Conservation (phyloP, 1,284 basidiomycete species). For the Vanrija humicola region DNA sequence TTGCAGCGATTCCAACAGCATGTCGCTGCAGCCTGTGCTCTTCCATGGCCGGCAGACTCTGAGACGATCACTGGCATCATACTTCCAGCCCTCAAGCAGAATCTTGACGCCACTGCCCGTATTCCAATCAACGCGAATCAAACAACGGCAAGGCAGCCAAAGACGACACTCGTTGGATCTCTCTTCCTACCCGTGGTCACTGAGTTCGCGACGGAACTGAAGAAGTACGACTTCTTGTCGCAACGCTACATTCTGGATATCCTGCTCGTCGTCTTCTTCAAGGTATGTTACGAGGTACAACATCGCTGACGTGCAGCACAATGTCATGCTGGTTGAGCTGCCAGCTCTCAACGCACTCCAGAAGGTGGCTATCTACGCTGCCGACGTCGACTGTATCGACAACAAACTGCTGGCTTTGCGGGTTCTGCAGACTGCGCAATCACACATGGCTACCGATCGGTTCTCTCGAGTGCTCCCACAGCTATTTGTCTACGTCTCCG, state of each 20-base stretch:
- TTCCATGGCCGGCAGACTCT: conserved; percentile 22
- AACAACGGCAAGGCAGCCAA: conserved; percentile 7
- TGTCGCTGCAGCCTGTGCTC: conserved; percentile 28
- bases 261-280: conserved; percentile 37
- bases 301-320: conserved; percentile 24
- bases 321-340: conserved; percentile 29
- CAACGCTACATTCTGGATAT: conserved; percentile 38
- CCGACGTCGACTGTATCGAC: conserved; percentile 8
- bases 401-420: conserved; percentile 32
- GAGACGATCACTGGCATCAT: conserved; percentile 25
- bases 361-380: conserved; percentile 27
- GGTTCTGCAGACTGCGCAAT: conserved; percentile 31
- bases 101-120: conserved; percentile 29
- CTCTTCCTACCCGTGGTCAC: conserved; percentile 36
- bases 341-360: conserved; percentile 27
- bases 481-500: conserved; percentile 22
- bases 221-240: conserved; percentile 19
- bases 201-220: conserved; percentile 28
- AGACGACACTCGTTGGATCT: conserved; percentile 29
- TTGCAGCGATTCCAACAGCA: conserved; percentile 41
- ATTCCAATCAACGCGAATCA: conserved; percentile 18
- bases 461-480: conserved; percentile 28
- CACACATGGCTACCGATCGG: conserved; percentile 24
- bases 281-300: conserved; percentile 16
- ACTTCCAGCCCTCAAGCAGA: conserved; percentile 29